Evolutionary conservation across 2,329 filamentous ascomycete species (phyloP).

Genomic region (Didymella glomerata): DNA sequence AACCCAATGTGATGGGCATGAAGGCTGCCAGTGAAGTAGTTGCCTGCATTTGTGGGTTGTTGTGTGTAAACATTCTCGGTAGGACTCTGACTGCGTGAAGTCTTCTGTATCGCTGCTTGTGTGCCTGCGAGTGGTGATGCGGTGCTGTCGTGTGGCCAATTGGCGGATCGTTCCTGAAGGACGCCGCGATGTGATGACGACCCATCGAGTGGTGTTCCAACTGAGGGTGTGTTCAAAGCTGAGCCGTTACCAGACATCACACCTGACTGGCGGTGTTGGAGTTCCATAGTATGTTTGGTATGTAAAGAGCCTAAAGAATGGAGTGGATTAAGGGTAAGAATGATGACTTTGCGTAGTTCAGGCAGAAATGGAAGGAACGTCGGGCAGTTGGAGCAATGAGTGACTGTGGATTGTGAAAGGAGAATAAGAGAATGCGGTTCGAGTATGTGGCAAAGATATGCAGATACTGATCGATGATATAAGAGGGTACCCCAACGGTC

Average conservation of each 20-base stretch:
- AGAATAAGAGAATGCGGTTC: constrained; percentile 27
- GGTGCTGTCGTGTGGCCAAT: constrained; percentile 48
- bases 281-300: constrained; percentile 43
- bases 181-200: constrained; percentile 36
- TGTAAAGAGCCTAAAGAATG: constrained; percentile 39
- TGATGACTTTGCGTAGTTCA: constrained; percentile 44
- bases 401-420: constrained; percentile 52
- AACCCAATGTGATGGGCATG: constrained; percentile 35
- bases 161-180: constrained; percentile 55
- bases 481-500: constrained; percentile 36
- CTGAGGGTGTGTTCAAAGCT: constrained; percentile 42
- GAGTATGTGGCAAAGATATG: constrained; percentile 37
- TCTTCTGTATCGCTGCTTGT: constrained; percentile 40
- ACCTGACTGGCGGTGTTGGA: constrained; percentile 47
- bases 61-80: constrained; percentile 37
- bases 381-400: constrained; percentile 55
- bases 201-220: constrained; percentile 30
- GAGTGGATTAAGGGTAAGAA: constrained; percentile 52
- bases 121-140: constrained; percentile 23
- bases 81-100: constrained; percentile 39
- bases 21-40: constrained; percentile 39
- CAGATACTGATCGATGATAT: constrained; percentile 44
- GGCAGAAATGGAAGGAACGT: constrained; percentile 51
- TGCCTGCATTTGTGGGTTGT: constrained; percentile 28
- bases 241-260: constrained; percentile 56